phyloP scores from a whole-genome alignment of 345 rosid genomes.

The Trapa incisa region DNA sequence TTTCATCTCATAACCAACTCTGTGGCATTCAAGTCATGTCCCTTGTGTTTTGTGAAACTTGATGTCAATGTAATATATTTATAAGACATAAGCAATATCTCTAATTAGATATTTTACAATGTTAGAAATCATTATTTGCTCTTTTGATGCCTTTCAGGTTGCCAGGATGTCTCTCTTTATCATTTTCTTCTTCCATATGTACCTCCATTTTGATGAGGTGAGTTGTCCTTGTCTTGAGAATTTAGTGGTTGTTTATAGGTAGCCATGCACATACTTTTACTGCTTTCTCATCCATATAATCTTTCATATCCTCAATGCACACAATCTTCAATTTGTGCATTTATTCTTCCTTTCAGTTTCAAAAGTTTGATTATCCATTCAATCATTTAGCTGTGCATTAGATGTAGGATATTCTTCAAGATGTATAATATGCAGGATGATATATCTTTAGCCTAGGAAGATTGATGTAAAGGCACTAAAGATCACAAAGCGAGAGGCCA shows the following conservation, averaged over 20 bases:
- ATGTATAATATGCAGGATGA: no score
- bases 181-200: constrained; percentile 52
- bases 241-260: not conserved
- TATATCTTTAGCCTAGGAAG: no score
- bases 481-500: no score
- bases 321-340: no score
- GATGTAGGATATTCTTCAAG: no score
- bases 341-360: no score
- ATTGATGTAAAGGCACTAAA: no score
- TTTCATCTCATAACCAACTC: not conserved
- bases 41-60: not conserved
- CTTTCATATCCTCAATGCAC: not conserved
- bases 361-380: no score
- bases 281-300: not conserved
- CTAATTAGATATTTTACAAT: not conserved
- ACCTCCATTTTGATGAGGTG: constrained; percentile 62
- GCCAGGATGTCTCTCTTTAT: constrained; percentile 66
- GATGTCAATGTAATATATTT: not conserved
- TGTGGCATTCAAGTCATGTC: not conserved
- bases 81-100: not conserved
- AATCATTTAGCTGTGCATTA: no score
- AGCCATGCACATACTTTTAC: not conserved
- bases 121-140: not conserved
- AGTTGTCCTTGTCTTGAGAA: constrained; percentile 2
- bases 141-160: constrained; percentile 25